Evolutionary conservation across 1,284 basidiomycete genomes (phyloP), one percentile per base, ranked within the genome.

Genomic region (Apiotrichum gracile): DNA sequence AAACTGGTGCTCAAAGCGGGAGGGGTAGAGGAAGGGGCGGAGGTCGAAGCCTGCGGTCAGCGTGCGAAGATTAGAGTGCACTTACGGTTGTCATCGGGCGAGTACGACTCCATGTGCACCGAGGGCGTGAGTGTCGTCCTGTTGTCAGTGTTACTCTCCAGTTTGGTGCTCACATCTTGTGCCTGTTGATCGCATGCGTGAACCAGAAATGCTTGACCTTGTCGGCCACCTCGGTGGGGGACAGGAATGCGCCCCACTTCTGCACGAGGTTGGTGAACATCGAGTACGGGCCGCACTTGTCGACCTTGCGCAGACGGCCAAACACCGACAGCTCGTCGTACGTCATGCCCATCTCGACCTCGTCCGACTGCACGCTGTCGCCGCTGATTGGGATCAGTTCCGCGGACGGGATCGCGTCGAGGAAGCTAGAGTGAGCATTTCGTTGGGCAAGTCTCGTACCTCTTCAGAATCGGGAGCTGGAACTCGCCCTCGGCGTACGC

Each of bases 321-420:
- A 93, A 96, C 25, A 91, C 83, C 8, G 88, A 91, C 17, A 99
- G 81, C 68, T 98, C 94, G 66, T 98, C 90, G 72, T 98, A 98
- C 1, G 94, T 97, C 93, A 98, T 97, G 22, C 94, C 96, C 91
- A 96, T 94, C 67, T 97, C 94, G 12, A 85, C 90, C 80, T 99
- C 96, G 69, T 99, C 96, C 0, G 91, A 84, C 66, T 99, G 96
- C 5, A 96, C 87, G 67, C 96, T 96, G 9, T 83, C 86, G 63
- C 91, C 87, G 16, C 65, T 92, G 58, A 96, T 91, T 1, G 96
- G 96, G 67, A 98, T 92, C 4, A 99, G 80, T 69, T 99, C 96
- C 19, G 96, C 96, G 0, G 93, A 96, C 3, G 94, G 96, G 1
- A 88, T 82, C 2, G 96, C 94, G 48, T 85, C 82, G 55, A 98